phyloP scores from a whole-genome alignment of 2,329 filamentous ascomycete genomes.

The Didymella glomerata region DNA sequence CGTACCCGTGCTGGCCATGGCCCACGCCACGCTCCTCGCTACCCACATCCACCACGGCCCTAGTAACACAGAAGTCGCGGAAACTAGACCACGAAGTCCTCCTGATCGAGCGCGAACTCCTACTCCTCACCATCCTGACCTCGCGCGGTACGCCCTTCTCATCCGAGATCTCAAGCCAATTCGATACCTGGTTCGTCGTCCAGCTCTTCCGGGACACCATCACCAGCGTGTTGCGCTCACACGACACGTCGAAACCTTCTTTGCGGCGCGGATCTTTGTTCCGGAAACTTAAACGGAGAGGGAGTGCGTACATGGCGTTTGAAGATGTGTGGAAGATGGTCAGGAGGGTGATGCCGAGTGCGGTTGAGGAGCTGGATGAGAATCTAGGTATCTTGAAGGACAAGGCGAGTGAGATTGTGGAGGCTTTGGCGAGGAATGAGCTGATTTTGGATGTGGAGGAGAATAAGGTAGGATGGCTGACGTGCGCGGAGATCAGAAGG shows the following conservation, averaged over 20 bases:
- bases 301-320: neutral
- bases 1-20: neutral
- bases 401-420: neutral
- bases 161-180: neutral
- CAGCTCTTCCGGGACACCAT: neutral
- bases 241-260: neutral
- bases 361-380: neutral
- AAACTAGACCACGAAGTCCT: neutral
- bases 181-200: neutral
- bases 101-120: neutral
- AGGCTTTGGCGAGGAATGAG: neutral
- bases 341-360: neutral
- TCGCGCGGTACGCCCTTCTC: neutral
- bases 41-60: neutral
- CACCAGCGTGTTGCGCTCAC: neutral
- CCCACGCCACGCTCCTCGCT: too few species aligned
- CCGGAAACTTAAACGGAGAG: neutral
- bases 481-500: slow-evolving; percentile 41
- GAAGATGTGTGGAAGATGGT: neutral
- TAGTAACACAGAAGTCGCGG: neutral
- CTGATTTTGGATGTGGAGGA: neutral
- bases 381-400: neutral
- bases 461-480: slow-evolving; percentile 45
- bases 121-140: neutral
- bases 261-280: neutral